Base-by-base conservation (phyloP, 805 yeast genomes). In the Cyberlindnera petersonii region DNA sequence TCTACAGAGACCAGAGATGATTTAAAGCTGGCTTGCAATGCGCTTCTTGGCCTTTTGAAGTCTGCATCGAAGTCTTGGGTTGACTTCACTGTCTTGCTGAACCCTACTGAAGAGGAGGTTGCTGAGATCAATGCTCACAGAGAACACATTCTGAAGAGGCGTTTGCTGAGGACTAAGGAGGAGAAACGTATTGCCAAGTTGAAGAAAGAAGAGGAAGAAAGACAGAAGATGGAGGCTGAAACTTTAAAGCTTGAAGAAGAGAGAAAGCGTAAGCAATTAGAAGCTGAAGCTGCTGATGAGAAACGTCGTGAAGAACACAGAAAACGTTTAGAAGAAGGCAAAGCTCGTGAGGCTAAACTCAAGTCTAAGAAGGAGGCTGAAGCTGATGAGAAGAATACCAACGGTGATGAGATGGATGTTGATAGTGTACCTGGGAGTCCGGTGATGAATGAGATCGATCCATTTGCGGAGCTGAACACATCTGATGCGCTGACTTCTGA, bases 1-100 rank as follows among this genome's bases (percentile, higher is more conserved):
- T 45, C 58, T 5, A 53, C 58, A 0, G 97, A 89, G 46, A 55
- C 63, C 4, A 72, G 97, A 47, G 89, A 85, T 39, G 98, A 89
- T 60, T 70, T 89, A 50, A 83, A 77, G 52, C 64, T 89, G 24
- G 81, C 96, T 1, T 78, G 87, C 0, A 77, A 71, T 57, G 89
- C 93, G 2, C 66, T 84, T 37, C 63, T 75, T 36, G 89, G 87
- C 0, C 79, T 79, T 44, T 60, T 83, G 18, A 74, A 72, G 40
- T 75, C 86, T 1, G 66, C 78, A 31, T 59, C 74, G 16, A 68
- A 64, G 26, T 60, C 63, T 0, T 73, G 83, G 71, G 61, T 76
- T 3, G 71, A 67, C 31, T 47, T 69, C 32, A 73, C 78, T 72
- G 84, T 81, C 15, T 78, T 80, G 47, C 71, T 75, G 46, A 69